Base-by-base conservation (phyloP, 108 stramenopile species). In the Nitzschia sp. region DNA sequence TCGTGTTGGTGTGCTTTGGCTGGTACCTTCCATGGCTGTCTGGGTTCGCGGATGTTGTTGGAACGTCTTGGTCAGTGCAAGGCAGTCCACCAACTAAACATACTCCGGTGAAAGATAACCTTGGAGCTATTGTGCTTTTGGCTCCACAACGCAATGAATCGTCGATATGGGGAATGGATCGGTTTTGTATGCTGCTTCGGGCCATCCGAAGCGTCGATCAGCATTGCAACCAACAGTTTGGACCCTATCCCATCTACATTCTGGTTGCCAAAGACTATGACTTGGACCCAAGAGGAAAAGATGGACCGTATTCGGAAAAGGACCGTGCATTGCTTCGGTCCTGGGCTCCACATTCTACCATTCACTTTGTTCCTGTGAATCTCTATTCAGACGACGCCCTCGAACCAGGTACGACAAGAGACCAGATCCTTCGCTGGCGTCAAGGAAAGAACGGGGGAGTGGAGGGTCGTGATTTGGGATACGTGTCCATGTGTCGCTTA, bases 191-290 rank as follows among this genome's bases (percentile, higher is more conserved):
- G 41, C 46, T 74, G 6, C 22, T 59, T 10, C 57, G 67, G 39
- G 73, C 67, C 0, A 20, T 74, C 7, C 46, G 67, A 52, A 74
- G 73, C 37, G 42, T 74, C 0, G 73, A 74, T 54, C 34, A 54
- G 17, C 59, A 68, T 60, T 44, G 53, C 24, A 74, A 68, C 68
- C 17, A 17, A 10, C 41, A 48, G 12, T 74, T 54, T 44, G 73
- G 73, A 2, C 67, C 67, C 10, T 74, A 74, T 68, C 67, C 66
- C 11, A 68, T 74, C 14, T 60, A 50, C 24, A 53, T 74, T 25
- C 68, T 74, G 73, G 66, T 74, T 15, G 66, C 73, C n/a, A 51
- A 60, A 58, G 73, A 74, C 43, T 53, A 68, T 41, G 59, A 60
- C 1, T 37, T 61, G 51, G 66, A 74, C 68, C 73, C 73, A 12